These are phyloP conservation scores for Nemania serpens DNA, from an alignment of 2,329 filamentous ascomycete genomes.

Conservation along the genomic window DNA sequence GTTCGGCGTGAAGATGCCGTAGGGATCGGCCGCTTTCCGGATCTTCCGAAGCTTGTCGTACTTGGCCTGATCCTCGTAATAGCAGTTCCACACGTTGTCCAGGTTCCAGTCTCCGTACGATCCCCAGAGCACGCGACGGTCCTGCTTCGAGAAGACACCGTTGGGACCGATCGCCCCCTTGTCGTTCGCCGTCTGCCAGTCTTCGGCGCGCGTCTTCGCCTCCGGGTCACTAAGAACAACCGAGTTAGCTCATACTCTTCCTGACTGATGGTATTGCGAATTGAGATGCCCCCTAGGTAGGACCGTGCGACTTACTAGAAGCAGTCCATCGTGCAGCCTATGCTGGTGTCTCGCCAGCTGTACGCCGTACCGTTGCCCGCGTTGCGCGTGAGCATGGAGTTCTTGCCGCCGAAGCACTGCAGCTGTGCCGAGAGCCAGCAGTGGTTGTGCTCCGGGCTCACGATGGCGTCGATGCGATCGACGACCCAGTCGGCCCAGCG, in stretches of 20 bases:
- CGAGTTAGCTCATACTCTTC: neutral
- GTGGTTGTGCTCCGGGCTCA: slow-evolving; percentile 43
- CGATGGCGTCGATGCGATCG: slow-evolving; percentile 45
- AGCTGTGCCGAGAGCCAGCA: slow-evolving; percentile 53
- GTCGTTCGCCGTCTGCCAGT: slow-evolving; percentile 52
- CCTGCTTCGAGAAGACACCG: slow-evolving; percentile 46
- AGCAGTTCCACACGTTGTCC: slow-evolving; percentile 43
- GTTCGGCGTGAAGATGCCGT: slow-evolving; percentile 39
- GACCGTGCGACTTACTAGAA: slow-evolving; percentile 43
- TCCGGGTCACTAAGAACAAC: slow-evolving; percentile 32
- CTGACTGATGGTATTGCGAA: neutral
- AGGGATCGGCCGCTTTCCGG: slow-evolving; percentile 39
- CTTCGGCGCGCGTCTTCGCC: slow-evolving; percentile 42
- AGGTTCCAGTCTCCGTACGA: slow-evolving; percentile 47
- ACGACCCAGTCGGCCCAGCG: slow-evolving; percentile 48
- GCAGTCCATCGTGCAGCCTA: slow-evolving; percentile 48
- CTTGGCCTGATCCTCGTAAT: slow-evolving; percentile 45
- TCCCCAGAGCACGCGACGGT: slow-evolving; percentile 48
- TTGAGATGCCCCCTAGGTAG: neutral
- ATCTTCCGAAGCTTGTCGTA: slow-evolving; percentile 45
- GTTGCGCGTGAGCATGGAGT: slow-evolving; percentile 49
- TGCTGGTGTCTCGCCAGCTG: slow-evolving; percentile 52
- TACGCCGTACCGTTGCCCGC: slow-evolving; percentile 51
- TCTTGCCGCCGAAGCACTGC: slow-evolving; percentile 50
- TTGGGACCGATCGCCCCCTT: slow-evolving; percentile 36